A percentile compares a stretch with the other conserved stretches of the same genome.
phyloP scores from a whole-genome alignment of 305 asterid species.

The Fraxinus dipetala region DNA sequence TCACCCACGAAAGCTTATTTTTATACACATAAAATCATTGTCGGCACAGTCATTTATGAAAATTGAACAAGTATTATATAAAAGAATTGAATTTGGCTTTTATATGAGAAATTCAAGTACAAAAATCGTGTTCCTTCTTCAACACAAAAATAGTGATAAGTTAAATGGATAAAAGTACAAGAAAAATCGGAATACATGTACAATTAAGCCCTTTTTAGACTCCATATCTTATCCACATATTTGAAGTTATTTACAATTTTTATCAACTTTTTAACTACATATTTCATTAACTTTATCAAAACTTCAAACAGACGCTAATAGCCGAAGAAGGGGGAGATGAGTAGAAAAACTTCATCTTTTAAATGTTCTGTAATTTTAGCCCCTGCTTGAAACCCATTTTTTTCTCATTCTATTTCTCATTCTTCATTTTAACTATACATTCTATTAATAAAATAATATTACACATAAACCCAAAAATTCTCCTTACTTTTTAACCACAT shows the following conservation, averaged over 20 bases:
- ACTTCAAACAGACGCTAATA: background rate
- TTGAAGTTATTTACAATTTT: no score
- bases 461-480: no score
- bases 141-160: background rate
- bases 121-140: background rate
- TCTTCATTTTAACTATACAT: no score
- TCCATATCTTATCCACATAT: background rate
- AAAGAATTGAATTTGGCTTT: background rate
- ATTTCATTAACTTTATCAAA: no score
- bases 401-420: no score
- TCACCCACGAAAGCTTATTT: background rate
- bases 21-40: background rate
- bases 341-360: background rate
- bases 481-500: no score
- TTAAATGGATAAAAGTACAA: background rate
- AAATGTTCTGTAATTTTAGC: background rate
- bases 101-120: background rate
- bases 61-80: no score
- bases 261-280: no score
- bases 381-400: no score
- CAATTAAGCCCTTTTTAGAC: background rate
- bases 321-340: background rate
- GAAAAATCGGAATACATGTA: background rate
- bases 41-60: background rate
- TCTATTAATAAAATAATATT: no score